Percentiles rank a stretch among this genome's conserved stretches.
Conservation (phyloP, 331 rosid species). For the Dryas integrifolia region DNA sequence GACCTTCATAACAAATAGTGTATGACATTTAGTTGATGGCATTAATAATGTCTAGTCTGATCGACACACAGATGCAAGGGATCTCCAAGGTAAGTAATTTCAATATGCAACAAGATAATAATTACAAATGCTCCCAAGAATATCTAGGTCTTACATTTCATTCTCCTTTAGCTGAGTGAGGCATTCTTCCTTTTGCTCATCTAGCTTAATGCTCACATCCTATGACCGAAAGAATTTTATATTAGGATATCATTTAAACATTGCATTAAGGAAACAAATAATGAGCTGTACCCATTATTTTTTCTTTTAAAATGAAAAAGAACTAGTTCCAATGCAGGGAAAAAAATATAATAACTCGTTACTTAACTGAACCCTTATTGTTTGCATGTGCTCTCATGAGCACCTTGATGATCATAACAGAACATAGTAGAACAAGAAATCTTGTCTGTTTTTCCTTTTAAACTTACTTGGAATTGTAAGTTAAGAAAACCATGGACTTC, state of each 20-base stretch:
- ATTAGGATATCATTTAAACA: constrained; percentile 2
- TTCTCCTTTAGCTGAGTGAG: constrained; percentile 90
- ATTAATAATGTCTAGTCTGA: background rate
- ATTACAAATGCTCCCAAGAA: constrained; percentile 4
- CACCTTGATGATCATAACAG: background rate
- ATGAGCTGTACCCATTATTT: background rate
- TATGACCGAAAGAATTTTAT: constrained; percentile 33
- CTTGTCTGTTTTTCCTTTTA: background rate
- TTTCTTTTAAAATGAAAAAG: background rate
- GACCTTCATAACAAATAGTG: background rate
- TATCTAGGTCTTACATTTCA: constrained; percentile 71
- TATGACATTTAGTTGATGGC: background rate
- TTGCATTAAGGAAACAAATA: constrained; percentile 12
- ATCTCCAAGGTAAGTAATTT: constrained; percentile 4
- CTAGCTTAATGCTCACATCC: constrained; percentile 91
- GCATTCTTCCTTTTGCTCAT: constrained; percentile 90
- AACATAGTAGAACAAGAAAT: background rate
- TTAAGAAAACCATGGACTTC: background rate
- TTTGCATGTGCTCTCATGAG: background rate
- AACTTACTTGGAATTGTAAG: background rate
- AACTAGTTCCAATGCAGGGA: background rate
- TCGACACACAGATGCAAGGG: background rate
- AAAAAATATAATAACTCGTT: background rate
- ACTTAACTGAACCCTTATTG: background rate
- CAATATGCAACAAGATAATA: constrained; percentile 4